Percentiles rank a stretch among this genome's conserved stretches.
Conservation (phyloP, 2,329 filamentous ascomycete species). For the Sporothrix globosa region DNA sequence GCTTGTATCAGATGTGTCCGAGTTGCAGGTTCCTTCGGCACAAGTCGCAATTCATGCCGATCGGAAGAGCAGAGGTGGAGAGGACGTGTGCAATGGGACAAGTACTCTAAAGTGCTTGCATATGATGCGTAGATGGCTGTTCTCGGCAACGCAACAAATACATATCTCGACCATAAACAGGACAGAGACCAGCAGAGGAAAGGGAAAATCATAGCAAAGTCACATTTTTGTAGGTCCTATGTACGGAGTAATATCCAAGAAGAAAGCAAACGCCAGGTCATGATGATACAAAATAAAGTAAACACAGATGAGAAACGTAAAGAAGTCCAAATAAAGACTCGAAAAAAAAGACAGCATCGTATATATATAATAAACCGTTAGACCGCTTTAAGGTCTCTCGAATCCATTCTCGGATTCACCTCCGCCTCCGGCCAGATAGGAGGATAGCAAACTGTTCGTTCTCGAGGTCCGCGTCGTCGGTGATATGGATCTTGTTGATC, state of each 20-base stretch:
- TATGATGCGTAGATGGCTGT: neutral
- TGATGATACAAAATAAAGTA: neutral
- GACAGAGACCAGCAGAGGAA: too few relatives aligned
- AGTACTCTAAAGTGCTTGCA: neutral
- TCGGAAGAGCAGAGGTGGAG: neutral
- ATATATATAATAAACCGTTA: neutral
- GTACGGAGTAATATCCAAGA: neutral
- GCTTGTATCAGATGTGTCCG: neutral
- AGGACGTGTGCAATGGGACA: neutral
- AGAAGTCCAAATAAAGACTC: neutral
- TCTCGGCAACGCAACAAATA: too few relatives aligned
- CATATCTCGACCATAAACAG: too few relatives aligned
- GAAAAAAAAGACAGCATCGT: neutral
- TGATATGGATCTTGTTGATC: constrained; percentile 9
- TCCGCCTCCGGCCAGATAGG: constrained; percentile 21
- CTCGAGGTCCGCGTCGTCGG: constrained; percentile 11
- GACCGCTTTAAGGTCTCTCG: too few relatives aligned
- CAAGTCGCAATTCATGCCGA: neutral
- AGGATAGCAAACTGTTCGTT: constrained; percentile 3
- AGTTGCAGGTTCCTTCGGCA: neutral
- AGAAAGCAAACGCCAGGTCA: neutral
- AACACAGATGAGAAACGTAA: neutral
- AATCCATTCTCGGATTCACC: neutral
- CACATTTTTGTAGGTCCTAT: neutral
- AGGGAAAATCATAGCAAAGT: neutral